Base-by-base conservation (phyloP, 2,329 filamentous ascomycete genomes). In the Phoma sp. region DNA sequence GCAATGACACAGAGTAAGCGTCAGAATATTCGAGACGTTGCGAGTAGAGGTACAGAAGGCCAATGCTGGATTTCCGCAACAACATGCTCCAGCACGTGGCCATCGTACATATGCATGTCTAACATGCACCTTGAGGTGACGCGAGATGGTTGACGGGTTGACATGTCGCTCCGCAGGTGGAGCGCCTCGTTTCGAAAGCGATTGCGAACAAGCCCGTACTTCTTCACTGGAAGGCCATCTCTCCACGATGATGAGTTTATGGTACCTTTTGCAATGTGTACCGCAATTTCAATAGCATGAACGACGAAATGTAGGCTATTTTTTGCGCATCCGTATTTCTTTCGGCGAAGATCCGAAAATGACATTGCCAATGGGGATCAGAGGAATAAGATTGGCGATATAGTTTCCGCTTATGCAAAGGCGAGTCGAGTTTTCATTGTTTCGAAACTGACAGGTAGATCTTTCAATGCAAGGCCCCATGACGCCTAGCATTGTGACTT, bases 351-450 rank as follows among this genome's bases (percentile, higher is more conserved):
- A 18, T 2, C 18, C 18, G 18, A 18, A 18, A 18, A 18, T 18
- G 18, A 18, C 18, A 42, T 55, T 49, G 46, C 27, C 46, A 50
- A 47, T 42, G 29, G 35, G 29, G 27, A 52, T 35, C 36, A 29
- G 22, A n/a, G 9, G 24, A 27, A 37, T 55, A 55, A 45, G 52
- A 50, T 50, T 46, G n/a, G 37, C 42, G 52, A 38, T 55, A 50
- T 55, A 47, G 37, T 42, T 55, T 14, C 52, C 46, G 7, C 36
- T 46, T 55, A 24, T 24, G 37, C 32, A 27, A 41, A 55, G 41
- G 52, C 42, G 41, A 49, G 46, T 46, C 42, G 18, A 18, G 45
- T 46, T 46, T 36, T 37, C 38, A 22, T 7, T 33, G 46, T 55
- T 55, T 55, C 32, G 42, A 55, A 55, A 55, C 52, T 38, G 32